These are phyloP conservation scores for Fagopyrum tataricum DNA, from an alignment of 148 eudicot species.

Conservation along the genomic window DNA sequence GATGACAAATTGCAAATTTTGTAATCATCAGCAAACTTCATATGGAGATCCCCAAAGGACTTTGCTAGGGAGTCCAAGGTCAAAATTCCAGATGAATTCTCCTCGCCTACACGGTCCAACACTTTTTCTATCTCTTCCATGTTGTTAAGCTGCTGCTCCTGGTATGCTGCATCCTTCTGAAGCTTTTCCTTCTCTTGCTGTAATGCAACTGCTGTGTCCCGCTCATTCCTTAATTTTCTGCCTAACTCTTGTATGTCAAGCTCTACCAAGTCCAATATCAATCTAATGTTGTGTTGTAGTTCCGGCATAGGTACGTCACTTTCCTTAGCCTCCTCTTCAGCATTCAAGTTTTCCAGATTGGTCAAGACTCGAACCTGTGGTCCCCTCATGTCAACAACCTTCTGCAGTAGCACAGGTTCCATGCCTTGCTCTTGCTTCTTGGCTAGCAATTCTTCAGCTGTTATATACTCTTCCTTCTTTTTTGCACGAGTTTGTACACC, in stretches of 20 bases:
- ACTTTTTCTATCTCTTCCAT: constrained; percentile 47
- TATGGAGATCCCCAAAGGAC: constrained; percentile 47
- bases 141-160: constrained; percentile 54
- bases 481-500: constrained; percentile 31
- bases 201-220: constrained; percentile 58
- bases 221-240: constrained; percentile 69
- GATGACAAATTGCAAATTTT: constrained; percentile 62
- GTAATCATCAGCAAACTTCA: constrained; percentile 52
- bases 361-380: constrained; percentile 83
- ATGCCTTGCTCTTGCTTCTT: constrained; percentile 63
- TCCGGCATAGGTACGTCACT: constrained; percentile 83
- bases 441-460: constrained; percentile 74
- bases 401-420: constrained; percentile 51
- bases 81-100: constrained; percentile 42
- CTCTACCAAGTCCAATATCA: constrained; percentile 65
- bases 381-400: constrained; percentile 89
- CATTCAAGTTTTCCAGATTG: constrained; percentile 75
- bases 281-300: constrained; percentile 66
- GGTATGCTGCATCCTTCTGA: constrained; percentile 40
- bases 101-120: constrained; percentile 45
- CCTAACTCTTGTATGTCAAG: constrained; percentile 67
- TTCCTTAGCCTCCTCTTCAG: constrained; percentile 66
- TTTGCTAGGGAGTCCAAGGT: constrained; percentile 60
- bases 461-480: constrained; percentile 53
- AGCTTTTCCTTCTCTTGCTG: constrained; percentile 78